Conservation (phyloP, 1,284 basidiomycete genomes). For the Rhodotorula sp. region DNA sequence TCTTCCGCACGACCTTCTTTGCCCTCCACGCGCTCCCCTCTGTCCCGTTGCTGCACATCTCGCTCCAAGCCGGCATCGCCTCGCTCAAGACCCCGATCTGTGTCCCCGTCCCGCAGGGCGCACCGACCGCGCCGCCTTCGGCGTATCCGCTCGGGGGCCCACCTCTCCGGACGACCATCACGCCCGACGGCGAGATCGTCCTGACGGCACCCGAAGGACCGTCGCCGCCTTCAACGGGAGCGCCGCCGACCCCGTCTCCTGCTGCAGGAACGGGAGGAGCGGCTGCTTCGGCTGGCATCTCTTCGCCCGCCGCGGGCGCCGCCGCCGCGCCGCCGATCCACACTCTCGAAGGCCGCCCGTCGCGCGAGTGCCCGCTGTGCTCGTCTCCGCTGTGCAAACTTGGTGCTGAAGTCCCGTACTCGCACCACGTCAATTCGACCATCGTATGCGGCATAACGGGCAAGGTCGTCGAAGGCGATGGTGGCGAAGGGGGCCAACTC, state of each 20-base stretch:
- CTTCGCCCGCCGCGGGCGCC: background rate
- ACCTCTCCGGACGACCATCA: constrained; percentile 17
- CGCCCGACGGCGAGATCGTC: constrained; percentile 10
- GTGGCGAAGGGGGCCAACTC: constrained; percentile 36
- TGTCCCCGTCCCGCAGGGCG: constrained; percentile 54
- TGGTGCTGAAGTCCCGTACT: constrained; percentile 81
- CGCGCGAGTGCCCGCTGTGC: constrained; percentile 86
- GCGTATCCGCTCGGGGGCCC: constrained; percentile 8
- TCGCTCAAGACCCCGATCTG: constrained; percentile 35
- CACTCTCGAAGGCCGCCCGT: constrained; percentile 38
- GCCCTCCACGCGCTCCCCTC: constrained; percentile 76
- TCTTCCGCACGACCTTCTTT: constrained; percentile 81
- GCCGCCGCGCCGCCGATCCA: constrained; percentile 1
- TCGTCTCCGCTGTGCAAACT: constrained; percentile 66
- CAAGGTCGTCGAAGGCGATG: constrained; percentile 85
- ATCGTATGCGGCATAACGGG: constrained; percentile 89
- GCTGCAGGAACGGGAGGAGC: background rate
- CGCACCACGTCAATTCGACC: constrained; percentile 91
- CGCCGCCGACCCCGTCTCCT: constrained; percentile 3
- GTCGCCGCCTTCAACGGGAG: background rate
- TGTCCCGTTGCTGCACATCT: constrained; percentile 77
- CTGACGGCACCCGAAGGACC: constrained; percentile 22
- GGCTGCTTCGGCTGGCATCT: no score
- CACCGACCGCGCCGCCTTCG: constrained; percentile 3
- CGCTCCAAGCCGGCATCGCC: constrained; percentile 61